Percentiles rank a stretch among this genome's conserved stretches.
phyloP scores from a whole-genome alignment of 257 asterid species.

The Eustoma russellianum region DNA sequence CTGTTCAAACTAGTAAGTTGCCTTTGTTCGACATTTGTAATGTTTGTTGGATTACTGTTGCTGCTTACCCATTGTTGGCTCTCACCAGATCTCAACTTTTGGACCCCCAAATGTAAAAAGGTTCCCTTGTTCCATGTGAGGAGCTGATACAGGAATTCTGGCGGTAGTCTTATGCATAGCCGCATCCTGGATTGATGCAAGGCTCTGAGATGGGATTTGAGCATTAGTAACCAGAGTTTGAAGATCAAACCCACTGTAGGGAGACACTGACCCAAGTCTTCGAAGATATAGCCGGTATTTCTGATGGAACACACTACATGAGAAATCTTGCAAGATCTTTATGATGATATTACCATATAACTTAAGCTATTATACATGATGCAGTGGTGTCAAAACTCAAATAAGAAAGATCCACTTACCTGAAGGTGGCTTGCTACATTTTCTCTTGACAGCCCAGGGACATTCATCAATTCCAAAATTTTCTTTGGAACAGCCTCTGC shows the following conservation, averaged over 20 bases:
- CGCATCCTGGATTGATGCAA: slow-evolving; percentile 61
- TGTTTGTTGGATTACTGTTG: slow-evolving; percentile 39
- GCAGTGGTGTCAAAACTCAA: not conserved
- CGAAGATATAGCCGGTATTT: slow-evolving; percentile 58
- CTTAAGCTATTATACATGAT: too few relatives aligned
- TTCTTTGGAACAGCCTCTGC: slow-evolving; percentile 70
- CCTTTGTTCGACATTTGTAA: slow-evolving; percentile 77
- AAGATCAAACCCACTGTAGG: slow-evolving; percentile 38
- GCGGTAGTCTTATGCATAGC: slow-evolving; percentile 33
- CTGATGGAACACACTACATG: slow-evolving; percentile 22
- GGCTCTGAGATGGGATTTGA: slow-evolving; percentile 63
- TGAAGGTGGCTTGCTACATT: slow-evolving; percentile 74
- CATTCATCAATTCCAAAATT: slow-evolving; percentile 70
- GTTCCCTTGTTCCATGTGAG: slow-evolving; percentile 53
- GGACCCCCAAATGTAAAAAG: slow-evolving; percentile 63
- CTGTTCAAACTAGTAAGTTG: slow-evolving; percentile 64
- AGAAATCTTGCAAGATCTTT: not conserved
- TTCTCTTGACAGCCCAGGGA: slow-evolving; percentile 54
- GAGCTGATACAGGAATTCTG: slow-evolving; percentile 36
- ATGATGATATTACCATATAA: too few relatives aligned
- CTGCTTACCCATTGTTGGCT: slow-evolving; percentile 38
- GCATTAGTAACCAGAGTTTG: slow-evolving; percentile 60
- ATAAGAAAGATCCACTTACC: slow-evolving; percentile 18
- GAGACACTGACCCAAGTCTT: slow-evolving; percentile 30
- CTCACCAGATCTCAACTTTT: slow-evolving; percentile 35